Conservation (phyloP, 352 stramenopile species). For the Blastocystis sp. region DNA sequence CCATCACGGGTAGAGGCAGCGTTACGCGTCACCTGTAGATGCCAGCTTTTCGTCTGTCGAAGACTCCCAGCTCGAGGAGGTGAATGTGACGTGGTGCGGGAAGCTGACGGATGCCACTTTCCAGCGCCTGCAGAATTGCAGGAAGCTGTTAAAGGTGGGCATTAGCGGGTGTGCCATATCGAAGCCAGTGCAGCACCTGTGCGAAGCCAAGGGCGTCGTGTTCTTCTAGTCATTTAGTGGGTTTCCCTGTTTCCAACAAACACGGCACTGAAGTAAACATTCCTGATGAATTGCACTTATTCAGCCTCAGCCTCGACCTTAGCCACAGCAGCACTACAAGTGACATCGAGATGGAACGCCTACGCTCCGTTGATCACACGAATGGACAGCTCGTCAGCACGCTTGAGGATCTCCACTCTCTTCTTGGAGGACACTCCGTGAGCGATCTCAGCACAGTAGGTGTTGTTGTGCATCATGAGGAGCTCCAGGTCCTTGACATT, state of each 20-base stretch:
- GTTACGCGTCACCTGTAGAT: not conserved
- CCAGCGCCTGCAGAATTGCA: slow-evolving; percentile 35
- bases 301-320: slow-evolving; percentile 61
- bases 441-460: slow-evolving; percentile 96
- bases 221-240: slow-evolving; percentile 66
- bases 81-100: slow-evolving; percentile 64
- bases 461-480: slow-evolving; percentile 90
- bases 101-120: slow-evolving; percentile 57
- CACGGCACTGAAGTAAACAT: slow-evolving; percentile 67
- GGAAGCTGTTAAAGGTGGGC: slow-evolving; percentile 17
- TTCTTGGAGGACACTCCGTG: slow-evolving; percentile 93
- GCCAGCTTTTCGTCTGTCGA: slow-evolving; percentile 1
- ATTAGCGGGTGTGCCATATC: slow-evolving; percentile 43
- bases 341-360: not conserved
- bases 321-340: slow-evolving; percentile 27
- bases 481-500: slow-evolving; percentile 97
- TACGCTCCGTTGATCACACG: slow-evolving; percentile 87
- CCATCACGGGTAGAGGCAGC: slow-evolving; percentile 2
- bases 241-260: slow-evolving; percentile 2
- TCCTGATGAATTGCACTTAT: slow-evolving; percentile 33
- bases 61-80: slow-evolving; percentile 34
- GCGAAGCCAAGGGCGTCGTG: slow-evolving; percentile 28
- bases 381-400: slow-evolving; percentile 95
- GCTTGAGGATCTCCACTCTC: slow-evolving; percentile 92
- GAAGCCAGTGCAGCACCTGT: slow-evolving; percentile 27